Conservation (phyloP, 2,329 filamentous ascomycete species). For the Clonostachys rosea region DNA sequence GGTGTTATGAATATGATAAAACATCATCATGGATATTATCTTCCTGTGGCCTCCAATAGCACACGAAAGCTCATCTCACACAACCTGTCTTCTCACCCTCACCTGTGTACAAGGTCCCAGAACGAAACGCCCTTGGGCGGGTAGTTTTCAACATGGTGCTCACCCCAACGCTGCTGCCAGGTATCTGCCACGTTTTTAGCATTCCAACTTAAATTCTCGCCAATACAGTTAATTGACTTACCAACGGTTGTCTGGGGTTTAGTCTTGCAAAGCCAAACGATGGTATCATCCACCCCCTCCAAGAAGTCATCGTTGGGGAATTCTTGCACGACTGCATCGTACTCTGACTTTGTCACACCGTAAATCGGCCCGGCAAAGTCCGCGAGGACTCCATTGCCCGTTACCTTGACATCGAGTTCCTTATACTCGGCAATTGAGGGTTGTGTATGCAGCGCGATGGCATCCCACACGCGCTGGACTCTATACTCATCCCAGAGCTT, state of each 20-base stretch:
- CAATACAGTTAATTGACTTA: slow-evolving; percentile 4
- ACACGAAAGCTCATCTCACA: no score
- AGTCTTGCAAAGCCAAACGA: slow-evolving; percentile 29
- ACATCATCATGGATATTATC: no score
- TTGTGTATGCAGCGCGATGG: slow-evolving; percentile 30
- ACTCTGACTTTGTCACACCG: slow-evolving; percentile 23
- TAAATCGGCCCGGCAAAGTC: slow-evolving; percentile 6
- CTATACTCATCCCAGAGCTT: slow-evolving; percentile 30
- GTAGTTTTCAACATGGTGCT: no score
- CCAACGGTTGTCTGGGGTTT: slow-evolving; percentile 31
- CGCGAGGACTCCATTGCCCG: not conserved
- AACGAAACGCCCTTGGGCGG: no score
- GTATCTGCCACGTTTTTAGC: no score
- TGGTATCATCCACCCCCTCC: slow-evolving; percentile 23
- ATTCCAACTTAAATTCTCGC: no score
- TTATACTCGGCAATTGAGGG: slow-evolving; percentile 31
- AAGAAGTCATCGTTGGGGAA: slow-evolving; percentile 27
- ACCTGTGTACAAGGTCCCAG: no score
- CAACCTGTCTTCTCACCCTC: no score
- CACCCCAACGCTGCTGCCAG: no score
- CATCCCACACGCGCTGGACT: slow-evolving; percentile 25
- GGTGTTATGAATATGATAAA: no score
- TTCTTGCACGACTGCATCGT: slow-evolving; percentile 19
- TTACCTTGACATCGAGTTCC: slow-evolving; percentile 27
- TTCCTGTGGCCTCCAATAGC: no score